These are phyloP conservation scores for Alternaria conjuncta DNA, from an alignment of 2,329 filamentous ascomycete species.

Conservation along the genomic window DNA sequence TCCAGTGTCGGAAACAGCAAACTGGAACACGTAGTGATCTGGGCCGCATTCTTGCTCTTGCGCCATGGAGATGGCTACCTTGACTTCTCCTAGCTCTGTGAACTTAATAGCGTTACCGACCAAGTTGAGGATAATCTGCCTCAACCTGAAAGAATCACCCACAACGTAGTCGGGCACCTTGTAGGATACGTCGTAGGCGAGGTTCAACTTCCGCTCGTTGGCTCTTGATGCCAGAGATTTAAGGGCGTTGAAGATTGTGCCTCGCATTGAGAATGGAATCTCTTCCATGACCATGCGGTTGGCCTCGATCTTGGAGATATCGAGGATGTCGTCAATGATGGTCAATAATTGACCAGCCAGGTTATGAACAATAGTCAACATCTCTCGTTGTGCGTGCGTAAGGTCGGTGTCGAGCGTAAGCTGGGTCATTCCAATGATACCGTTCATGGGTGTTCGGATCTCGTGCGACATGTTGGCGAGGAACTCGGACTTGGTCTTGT, in stretches of 20 bases:
- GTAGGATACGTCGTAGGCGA: conserved; percentile 92
- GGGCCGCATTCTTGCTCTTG: conserved; percentile 68
- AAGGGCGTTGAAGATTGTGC: conserved; percentile 94
- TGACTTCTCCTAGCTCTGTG: conserved; percentile 95
- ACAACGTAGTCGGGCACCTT: conserved; percentile 94
- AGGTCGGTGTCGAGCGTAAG: conserved; percentile 92
- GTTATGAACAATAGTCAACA: conserved; percentile 98
- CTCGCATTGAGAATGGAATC: conserved; percentile 92
- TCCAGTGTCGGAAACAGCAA: conserved; percentile 93
- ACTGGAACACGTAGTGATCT: conserved; percentile 91
- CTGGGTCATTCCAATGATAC: conserved; percentile 98
- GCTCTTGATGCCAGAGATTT: conserved; percentile 98
- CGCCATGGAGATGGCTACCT: conserved; percentile 83
- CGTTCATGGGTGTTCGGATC: conserved; percentile 96
- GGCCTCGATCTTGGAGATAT: conserved; percentile 82
- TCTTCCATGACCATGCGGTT: conserved; percentile 98
- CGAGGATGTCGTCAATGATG: conserved; percentile 84
- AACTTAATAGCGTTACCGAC: conserved; percentile 99
- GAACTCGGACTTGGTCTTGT: conserved; percentile 98
- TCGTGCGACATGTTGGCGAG: conserved; percentile 99
- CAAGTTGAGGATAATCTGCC: conserved; percentile 95
- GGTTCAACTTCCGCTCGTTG: conserved; percentile 91
- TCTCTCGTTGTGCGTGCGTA: conserved; percentile 94
- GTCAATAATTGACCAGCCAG: conserved; percentile 94
- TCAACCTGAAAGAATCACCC: conserved; percentile 92